Percentiles rank a stretch among this genome's conserved stretches.
These are phyloP conservation scores for Pistacia atlantica DNA, from an alignment of 345 rosid genomes.

Conservation along the genomic window DNA sequence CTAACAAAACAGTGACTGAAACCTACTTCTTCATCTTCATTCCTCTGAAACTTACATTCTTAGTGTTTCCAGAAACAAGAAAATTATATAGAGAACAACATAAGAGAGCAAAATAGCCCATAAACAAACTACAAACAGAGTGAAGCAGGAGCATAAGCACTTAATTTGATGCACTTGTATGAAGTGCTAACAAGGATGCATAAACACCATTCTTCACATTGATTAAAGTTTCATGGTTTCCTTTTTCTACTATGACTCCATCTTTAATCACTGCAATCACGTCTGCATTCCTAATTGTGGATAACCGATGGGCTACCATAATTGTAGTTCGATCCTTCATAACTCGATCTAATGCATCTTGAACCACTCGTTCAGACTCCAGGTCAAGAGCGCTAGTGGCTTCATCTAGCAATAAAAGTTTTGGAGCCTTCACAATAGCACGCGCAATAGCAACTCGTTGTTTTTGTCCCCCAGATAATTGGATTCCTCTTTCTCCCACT, in stretches of 20 bases:
- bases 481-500: conserved; percentile 47
- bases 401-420: conserved; percentile 31
- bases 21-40: neutral
- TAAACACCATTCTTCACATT: conserved; percentile 30
- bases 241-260: conserved; percentile 35
- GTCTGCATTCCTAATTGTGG: conserved; percentile 28
- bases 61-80: neutral
- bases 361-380: conserved; percentile 37
- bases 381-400: conserved; percentile 43
- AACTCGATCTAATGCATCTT: conserved; percentile 30
- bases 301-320: conserved; percentile 37
- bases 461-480: conserved; percentile 40
- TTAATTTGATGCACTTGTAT: neutral
- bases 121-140: neutral
- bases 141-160: neutral
- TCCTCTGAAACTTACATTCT: neutral
- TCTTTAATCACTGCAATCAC: conserved; percentile 32
- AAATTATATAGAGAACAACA: neutral
- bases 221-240: conserved; percentile 35
- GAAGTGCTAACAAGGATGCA: conserved; percentile 29
- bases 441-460: conserved; percentile 40
- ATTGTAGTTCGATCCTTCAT: conserved; percentile 37
- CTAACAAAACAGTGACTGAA: neutral
- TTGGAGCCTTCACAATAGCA: conserved; percentile 39
- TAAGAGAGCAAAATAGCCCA: neutral